A percentile compares a stretch with the other conserved stretches of the same genome.
phyloP scores from a whole-genome alignment of 257 asterid species.

The Solanum commersonii region DNA sequence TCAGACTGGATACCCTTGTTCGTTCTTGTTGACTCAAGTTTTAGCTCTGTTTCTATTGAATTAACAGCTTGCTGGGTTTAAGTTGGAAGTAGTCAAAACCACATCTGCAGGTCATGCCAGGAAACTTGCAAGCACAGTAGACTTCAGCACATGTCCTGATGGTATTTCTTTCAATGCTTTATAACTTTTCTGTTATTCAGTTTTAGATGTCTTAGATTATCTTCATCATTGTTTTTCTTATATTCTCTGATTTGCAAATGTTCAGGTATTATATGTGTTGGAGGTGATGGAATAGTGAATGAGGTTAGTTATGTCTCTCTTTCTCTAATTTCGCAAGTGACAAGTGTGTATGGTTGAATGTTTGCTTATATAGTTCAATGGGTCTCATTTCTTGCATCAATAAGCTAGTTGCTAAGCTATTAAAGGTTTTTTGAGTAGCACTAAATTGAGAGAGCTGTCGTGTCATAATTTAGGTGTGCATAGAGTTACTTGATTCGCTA shows the following conservation, averaged over 20 bases:
- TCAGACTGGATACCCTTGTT: background rate
- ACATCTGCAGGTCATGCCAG: slow-evolving; percentile 97
- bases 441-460: background rate
- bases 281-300: slow-evolving; percentile 96
- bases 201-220: slow-evolving; percentile 3
- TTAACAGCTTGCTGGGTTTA: slow-evolving; percentile 93
- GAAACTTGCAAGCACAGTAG: slow-evolving; percentile 81
- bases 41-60: background rate
- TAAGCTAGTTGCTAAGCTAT: background rate
- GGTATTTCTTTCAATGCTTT: slow-evolving; percentile 38
- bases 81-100: slow-evolving; percentile 87
- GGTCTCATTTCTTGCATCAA: background rate
- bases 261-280: slow-evolving; percentile 96
- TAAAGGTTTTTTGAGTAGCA: background rate
- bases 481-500: background rate
- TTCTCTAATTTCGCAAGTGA: background rate
- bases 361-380: background rate
- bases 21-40: background rate
- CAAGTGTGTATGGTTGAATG: background rate
- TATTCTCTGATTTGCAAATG: background rate
- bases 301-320: slow-evolving; percentile 45
- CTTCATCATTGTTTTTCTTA: background rate
- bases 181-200: slow-evolving; percentile 3
- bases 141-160: slow-evolving; percentile 93
- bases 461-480: background rate